Base-by-base conservation (phyloP, 1,284 basidiomycete species). In the Salmacisia buchloeana region DNA sequence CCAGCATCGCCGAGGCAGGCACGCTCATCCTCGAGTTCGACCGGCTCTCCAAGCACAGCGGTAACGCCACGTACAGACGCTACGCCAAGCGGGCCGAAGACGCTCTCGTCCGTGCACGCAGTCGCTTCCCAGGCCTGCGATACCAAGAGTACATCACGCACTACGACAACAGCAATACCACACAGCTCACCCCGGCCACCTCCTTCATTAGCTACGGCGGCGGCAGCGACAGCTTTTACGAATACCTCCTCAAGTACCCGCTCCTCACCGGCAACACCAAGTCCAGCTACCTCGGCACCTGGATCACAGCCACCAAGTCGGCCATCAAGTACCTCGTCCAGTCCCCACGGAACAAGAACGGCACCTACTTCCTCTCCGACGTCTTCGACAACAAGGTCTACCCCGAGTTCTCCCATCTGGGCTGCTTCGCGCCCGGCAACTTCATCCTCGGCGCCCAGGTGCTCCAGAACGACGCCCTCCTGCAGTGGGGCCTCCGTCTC, bases 201-300 rank as follows among this genome's bases (percentile, higher is more conserved):
- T 68, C 70, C 57, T 76, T 71, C 39, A 69, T 75, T 15, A 73
- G 73, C 2, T 76, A 70, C 69, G 74, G 73, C n/a, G 74, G 74
- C 5, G 75, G 74, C 23, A 67, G 67, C 34, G 75, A 76, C 61
- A 65, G 62, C 15, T 77, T 70, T 62, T 77, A 71, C 58, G 75
- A 76, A 63, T 76, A 76, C 46, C 64, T 75, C 18, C 59, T 72
- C 68, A 76, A 76, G 59, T 71, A 69, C 27, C 69, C 69, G 1
- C 69, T 72, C 59, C 59, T 73, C n/a, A 64, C 41, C 4, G 74
- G 72, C 15, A 43, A 43, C 58, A 18, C 36, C 18, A 61, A 66
- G 2, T 65, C 70, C 43, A 39, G 58, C 15, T 76, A 67, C 63
- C 46, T 75, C n/a, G 58, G 63, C 5, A 70, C 71, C 7, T 77